Base-by-base conservation (phyloP, 306 rosid species). In the Castanopsis chinensis region DNA sequence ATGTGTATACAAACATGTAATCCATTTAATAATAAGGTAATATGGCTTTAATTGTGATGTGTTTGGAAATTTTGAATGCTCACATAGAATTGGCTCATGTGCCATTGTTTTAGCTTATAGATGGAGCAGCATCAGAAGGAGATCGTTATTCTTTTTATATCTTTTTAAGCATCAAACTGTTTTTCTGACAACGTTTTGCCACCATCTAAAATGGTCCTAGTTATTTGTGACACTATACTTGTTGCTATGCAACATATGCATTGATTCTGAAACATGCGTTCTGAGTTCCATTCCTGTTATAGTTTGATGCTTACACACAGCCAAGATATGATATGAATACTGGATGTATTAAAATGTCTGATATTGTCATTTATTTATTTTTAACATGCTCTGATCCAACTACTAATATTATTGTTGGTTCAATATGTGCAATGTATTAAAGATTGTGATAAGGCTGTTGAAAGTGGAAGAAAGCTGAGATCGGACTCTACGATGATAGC, bases 361-460 rank as follows among this genome's bases (percentile, higher is more conserved):
- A 17, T 64, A n/a, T 13, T 14, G 41, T 7, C 70, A 23, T 5
- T 64, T 15, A 64, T 28, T 28, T 28, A 28, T 14, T 30, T 60
- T 17, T 30, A 64, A 17, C 17, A 32, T 5, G 2, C 21, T 28
- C 70, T 30, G 5, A 30, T 64, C 20, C 35, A 35, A 35, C 43
- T 35, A 4, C 43, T 32, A 18, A 5, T 64, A 14, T 64, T 7
- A 32, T 28, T 59, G 30, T 28, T 28, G 30, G 2, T 10, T 58
- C 87, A 95, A 97, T 85, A 74, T n/a, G 96, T 91, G 45, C 98
- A 95, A 6, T 92, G 99, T 78, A 87, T 92, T 12, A 28, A 28
- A 28, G 99, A 95, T 84, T 95, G 99, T 81, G 99, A 28, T 28
- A 95, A 88, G 87, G 99, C 99, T 70, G 97, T 92, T 61, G 98